Evolutionary conservation across 2,329 filamentous ascomycete genomes (phyloP).

Genomic region (Aspergillus sp.): DNA sequence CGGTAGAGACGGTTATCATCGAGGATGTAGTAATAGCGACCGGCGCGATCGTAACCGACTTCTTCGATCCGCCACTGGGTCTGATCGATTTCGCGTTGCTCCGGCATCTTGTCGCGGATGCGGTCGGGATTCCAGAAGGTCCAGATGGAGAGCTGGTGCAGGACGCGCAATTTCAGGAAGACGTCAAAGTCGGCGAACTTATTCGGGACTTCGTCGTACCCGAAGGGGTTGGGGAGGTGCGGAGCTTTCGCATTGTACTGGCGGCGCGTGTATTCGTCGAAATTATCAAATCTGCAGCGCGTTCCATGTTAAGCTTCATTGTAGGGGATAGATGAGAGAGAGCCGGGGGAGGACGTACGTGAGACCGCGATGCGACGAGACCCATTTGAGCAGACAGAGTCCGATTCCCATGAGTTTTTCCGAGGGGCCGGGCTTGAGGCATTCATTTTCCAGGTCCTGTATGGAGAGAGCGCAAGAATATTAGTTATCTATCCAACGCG

Average conservation of each 20-base stretch:
- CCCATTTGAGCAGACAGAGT: constrained; percentile 81
- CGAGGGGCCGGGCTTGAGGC: constrained; percentile 71
- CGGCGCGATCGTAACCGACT: constrained; percentile 79
- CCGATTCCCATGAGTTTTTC: constrained; percentile 76
- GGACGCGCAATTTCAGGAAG: constrained; percentile 71
- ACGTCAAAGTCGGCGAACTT: constrained; percentile 80
- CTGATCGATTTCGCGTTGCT: constrained; percentile 77
- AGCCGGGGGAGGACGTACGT: constrained; percentile 60
- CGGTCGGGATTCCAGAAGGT: constrained; percentile 83
- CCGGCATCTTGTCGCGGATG: constrained; percentile 80
- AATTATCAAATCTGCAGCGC: constrained; percentile 68
- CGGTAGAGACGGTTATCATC: constrained; percentile 94
- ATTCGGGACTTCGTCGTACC: constrained; percentile 66
- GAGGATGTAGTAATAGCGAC: constrained; percentile 83
- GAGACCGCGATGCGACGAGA: constrained; percentile 88
- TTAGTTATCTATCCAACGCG: constrained; percentile 12
- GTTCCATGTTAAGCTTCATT: constrained; percentile 6
- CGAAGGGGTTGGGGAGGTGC: constrained; percentile 73
- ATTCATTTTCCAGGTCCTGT: constrained; percentile 86
- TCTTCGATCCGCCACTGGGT: constrained; percentile 61
- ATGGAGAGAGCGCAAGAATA: constrained; percentile 6
- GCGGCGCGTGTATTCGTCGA: constrained; percentile 88
- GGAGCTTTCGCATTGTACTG: constrained; percentile 84
- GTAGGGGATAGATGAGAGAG: no score
- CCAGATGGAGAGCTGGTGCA: constrained; percentile 89